Base-by-base conservation (phyloP, 768 basidiomycete genomes). In the Mycena venus region DNA sequence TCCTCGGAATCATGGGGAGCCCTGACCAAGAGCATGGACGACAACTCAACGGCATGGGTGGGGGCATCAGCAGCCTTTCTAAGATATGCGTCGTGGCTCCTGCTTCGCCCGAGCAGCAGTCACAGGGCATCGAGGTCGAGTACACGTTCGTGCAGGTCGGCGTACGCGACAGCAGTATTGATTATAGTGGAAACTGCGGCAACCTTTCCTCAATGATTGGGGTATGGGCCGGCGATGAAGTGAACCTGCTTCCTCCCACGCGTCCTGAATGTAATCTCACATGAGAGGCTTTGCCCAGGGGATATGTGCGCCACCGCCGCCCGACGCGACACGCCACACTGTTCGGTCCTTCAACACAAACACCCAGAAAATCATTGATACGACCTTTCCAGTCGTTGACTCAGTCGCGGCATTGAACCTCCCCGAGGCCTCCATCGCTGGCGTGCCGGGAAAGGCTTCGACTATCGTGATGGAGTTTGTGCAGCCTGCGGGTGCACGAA, bases 1-100 rank as follows among this genome's bases (percentile, higher is more conserved):
- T 95, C 75, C 87, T 92, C 11, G 89, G 91, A 0, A 88, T 94
- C 17, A 95, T 95, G 93, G 94, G 94, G n/a, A 94, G 93, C 4
- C 94, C 94, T 0, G 94, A 96, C 78, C 86, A 91, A 2, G 84
- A 88, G 67, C 84, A 93, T 76, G 90, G 89, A 1, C 85, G 93
- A 19, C 94, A 96, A 81, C 85, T 95, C 17, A 91, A 96, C 75
- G 94, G 94, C 14, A 94, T 95, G 92, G 94, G 94, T 11, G 93
- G 94, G 8, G 94, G 94, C 4, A 83, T 93, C 11, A 93, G 92
- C 19, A 93, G 92, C 69, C 86, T 94, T 8, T 94, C 93, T 40
- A 96, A 96, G 79, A 89, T 95, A 19, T 90, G 90, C 76, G 88
- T 95, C 56, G 90, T 95, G 3, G 89, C 87, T 9, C 69, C 85